Evolutionary conservation across 768 basidiomycete species (phyloP), one percentile per base, ranked within the genome.

Genomic region (Mycena haematopus): DNA sequence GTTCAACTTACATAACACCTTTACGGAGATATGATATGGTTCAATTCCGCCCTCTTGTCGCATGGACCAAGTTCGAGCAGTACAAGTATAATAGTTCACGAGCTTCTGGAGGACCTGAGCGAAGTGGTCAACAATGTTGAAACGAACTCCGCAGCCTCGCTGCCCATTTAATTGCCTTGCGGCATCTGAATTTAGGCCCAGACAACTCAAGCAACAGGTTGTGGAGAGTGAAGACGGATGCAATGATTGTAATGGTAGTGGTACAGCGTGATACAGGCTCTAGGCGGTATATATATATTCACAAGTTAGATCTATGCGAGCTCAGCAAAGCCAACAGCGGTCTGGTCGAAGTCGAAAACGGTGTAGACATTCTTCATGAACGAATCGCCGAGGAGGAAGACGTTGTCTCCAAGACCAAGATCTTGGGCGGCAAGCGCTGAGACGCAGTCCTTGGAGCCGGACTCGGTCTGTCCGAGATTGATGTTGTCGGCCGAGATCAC

Each of bases 351-450:
- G 62, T 81, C 79, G 58, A 83, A 83, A 13, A 73, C 72, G 9
- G 80, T 70, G 68, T 83, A 84, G 10, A 80, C 78, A 54, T 79
- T 80, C 66, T 73, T 74, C 70, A 84, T 65, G 69, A 83, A 82
- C 9, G 67, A 60, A 45, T 71, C 70, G 14, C 69, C 87, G 15
- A 85, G 76, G 49, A 81, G 68, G 72, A 65, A 60, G n/a, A 52
- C 52, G 29, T 44, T 62, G 33, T 49, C 14, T n/a, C 62, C 63
- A 14, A 69, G 58, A 7, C 67, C 74, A 40, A 72, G 52, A 38
- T 79, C 71, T 19, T 82, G 81, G 8, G 81, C 73, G 4, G 79
- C 79, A 67, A 90, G 82, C 4, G 85, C 84, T 24, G 86, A 83
- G 0, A 79, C 71, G 69, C 89, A 74, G 36, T 59, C 60, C 21